Evolutionary conservation across 768 basidiomycete genomes (phyloP), one percentile per base, ranked within the genome.

Genomic region (Rubroboletus pulcherrimus): DNA sequence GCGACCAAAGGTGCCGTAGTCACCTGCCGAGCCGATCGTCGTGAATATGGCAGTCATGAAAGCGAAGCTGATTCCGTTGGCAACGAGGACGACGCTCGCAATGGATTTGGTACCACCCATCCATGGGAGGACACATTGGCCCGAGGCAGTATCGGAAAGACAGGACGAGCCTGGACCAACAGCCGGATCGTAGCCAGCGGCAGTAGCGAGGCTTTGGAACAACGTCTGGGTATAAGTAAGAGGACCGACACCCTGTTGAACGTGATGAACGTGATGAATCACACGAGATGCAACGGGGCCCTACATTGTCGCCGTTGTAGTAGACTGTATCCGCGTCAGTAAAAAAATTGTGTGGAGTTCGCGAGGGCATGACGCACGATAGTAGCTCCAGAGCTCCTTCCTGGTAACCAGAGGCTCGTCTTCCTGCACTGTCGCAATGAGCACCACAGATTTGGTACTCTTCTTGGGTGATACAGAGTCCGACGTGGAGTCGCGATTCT

Each of bases 21-120:
- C 70, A 7, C 62, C 70, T 2, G 65, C 72, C 9, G 74, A 74
- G 11, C 85, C 84, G 40, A 93, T 83, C 0, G 88, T 90, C 2
- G 90, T 93, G 72, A 93, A 91, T 45, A 92, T 82, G 33, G 79
- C 58, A 0, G 91, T 91, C 89, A 92, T 91, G 17, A 89, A 74
- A 11, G 86, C 87, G 58, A 91, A 93, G 63, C 84, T 84, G 49
- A 86, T 73, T 1, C 90, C 89, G 45, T 88, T 91, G 0, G 89
- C 80, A 19, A 92, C 73, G 14, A 93, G 74, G n/a, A 92, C 84
- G 29, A 92, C 73, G 42, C 89, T 89, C 12, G 86, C 81, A 37
- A 93, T 83, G 3, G 85, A 71, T 67, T 88, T 91, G 4, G 86
- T 86, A 3, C 89, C 86, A 17, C 78, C 75, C 7, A 75, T 80